phyloP scores from a whole-genome alignment of 352 stramenopile genomes.

The Globisporangium megalacanthum region DNA sequence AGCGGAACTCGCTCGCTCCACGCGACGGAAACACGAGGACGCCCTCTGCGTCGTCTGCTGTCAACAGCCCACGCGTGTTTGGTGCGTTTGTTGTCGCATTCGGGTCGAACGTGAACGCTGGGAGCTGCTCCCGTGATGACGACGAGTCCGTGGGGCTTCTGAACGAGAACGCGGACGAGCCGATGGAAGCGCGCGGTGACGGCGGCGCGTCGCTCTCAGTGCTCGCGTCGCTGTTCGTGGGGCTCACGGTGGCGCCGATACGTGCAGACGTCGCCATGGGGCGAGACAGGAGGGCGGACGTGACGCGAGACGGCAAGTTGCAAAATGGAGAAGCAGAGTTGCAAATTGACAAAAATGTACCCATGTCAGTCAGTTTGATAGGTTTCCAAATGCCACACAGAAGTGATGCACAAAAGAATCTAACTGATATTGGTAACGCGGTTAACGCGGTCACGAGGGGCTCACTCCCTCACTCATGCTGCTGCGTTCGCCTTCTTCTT shows the following conservation, averaged over 20 bases:
- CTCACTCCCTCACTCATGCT: no score
- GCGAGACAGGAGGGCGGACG: not conserved
- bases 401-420: no score
- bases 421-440: no score
- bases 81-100: not conserved
- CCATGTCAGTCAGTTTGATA: no score
- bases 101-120: no score
- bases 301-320: no score
- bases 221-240: not conserved
- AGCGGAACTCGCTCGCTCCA: constrained; percentile 1
- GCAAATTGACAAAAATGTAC: no score
- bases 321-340: no score
- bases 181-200: not conserved
- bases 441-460: no score
- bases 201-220: not conserved
- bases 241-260: not conserved
- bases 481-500: constrained; percentile 9
- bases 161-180: not conserved
- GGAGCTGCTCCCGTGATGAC: not conserved
- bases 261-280: not conserved
- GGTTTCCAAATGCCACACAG: no score
- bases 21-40: constrained; percentile 2
- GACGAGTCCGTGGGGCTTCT: not conserved
- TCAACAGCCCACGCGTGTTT: not conserved
- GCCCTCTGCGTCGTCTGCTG: constrained; percentile 12